Conservation (phyloP, 805 yeast genomes). For the Candida orba region DNA sequence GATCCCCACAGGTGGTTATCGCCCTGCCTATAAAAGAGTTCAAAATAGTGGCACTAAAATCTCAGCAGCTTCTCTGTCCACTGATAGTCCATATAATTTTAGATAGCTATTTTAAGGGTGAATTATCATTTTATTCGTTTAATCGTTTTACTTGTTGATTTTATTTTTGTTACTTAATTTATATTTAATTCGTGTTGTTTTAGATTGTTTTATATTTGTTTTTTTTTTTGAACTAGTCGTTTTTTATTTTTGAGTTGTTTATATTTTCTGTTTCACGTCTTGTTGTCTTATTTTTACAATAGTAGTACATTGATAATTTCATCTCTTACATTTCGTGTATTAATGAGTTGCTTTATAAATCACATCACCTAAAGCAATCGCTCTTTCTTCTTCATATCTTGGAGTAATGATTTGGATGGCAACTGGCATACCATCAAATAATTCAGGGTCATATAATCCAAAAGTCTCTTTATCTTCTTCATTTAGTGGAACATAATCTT, state of each 20-base stretch:
- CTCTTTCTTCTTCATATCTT: slow-evolving; percentile 47
- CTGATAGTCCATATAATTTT: slow-evolving; percentile 39
- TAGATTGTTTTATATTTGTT: too few species aligned
- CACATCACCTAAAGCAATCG: slow-evolving; percentile 9
- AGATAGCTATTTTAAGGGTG: slow-evolving; percentile 17
- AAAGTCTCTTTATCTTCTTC: slow-evolving; percentile 26
- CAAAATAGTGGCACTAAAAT: slow-evolving; percentile 24
- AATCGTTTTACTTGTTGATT: background rate
- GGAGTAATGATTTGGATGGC: slow-evolving; percentile 47
- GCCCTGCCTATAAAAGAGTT: slow-evolving; percentile 34
- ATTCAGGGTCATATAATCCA: slow-evolving; percentile 39
- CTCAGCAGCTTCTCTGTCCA: slow-evolving; percentile 34
- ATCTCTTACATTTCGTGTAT: too few species aligned
- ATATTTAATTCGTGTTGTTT: background rate
- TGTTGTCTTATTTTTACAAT: too few species aligned
- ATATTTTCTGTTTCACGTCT: too few species aligned
- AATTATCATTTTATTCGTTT: background rate
- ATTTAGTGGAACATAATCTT: slow-evolving; percentile 18
- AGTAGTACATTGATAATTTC: too few species aligned
- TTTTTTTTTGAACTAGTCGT: too few species aligned
- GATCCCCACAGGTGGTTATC: slow-evolving; percentile 20
- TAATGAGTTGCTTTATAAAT: background rate
- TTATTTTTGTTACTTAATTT: background rate
- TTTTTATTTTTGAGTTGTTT: too few species aligned
- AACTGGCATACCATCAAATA: slow-evolving; percentile 46